Evolutionary conservation across 176 grass and related monocot genomes (phyloP), one percentile per base, ranked within the genome.

Genomic region (Triticum monococcum): DNA sequence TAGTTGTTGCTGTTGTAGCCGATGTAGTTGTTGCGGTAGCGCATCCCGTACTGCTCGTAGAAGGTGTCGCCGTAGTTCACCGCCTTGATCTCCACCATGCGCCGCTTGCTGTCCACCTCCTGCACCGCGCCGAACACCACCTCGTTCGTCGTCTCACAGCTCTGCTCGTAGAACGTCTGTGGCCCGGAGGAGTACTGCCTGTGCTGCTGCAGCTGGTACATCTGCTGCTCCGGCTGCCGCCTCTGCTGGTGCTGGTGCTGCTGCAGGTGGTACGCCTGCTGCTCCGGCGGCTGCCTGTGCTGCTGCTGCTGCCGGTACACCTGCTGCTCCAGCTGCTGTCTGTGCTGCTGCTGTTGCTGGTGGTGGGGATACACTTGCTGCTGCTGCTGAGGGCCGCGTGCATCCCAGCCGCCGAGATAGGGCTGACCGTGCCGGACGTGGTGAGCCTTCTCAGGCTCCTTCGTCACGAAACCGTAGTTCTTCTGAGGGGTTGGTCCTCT

Each of bases 51-150:
- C 83, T 91, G 94, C 89, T 86, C 94, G 70, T 99, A 94, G 72
- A 91, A 75, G 12, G 92, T 75, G 74, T 97, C 92, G 11, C 97
- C 97, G 60, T 99, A 99, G 89, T 99, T 99, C 48, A 99, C 76
- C 0, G 97, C 89, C 87, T 94, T 96, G 70, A 99, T 99, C 65
- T 99, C 97, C 72, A 97, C 94, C 72, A 83, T 91, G 18, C 90
- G 86, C 38, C 80, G 86, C 80, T 92, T 91, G 83, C 87, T 92
- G 79, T 92, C 92, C 79, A 88, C 82, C 80, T 97, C 92, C 83
- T 99, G 97, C n/a, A 97, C 97, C 2, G 94, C 97, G 30, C 97
- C 97, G 37, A 99, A 99, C 69, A 97, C 94, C 0, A 99, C 87
- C 81, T 99, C 97, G 37, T 99, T 97, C n/a, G 92, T 99, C 14